Conservation (phyloP, 106 monocot genomes). For the Dendrobium officinale region DNA sequence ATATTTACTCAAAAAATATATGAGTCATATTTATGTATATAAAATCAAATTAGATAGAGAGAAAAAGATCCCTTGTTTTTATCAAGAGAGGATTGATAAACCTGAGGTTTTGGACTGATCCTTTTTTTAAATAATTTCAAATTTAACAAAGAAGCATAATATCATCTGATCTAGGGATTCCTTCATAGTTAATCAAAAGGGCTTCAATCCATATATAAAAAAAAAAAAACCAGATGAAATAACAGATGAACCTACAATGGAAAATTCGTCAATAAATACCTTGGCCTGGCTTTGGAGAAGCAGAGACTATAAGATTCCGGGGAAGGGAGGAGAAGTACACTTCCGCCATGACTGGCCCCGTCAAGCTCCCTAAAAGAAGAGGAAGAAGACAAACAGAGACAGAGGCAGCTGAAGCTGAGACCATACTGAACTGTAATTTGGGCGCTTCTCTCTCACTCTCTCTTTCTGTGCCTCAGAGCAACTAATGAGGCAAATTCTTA, state of each 20-base stretch:
- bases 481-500: no score
- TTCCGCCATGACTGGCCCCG: background rate
- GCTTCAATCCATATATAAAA: background rate
- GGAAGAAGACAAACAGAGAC: background rate
- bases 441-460: background rate
- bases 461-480: no score
- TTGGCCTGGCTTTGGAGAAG: conserved; percentile 51
- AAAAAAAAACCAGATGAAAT: background rate
- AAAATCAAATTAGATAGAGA: no score
- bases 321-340: conserved; percentile 36
- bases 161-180: background rate
- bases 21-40: no score
- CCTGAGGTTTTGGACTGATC: no score
- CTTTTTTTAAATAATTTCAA: no score
- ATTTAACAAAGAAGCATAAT: background rate
- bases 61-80: no score
- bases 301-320: conserved; percentile 35
- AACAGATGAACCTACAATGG: background rate
- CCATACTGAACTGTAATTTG: background rate
- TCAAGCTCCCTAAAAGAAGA: background rate
- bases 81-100: no score
- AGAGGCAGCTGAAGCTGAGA: background rate
- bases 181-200: background rate
- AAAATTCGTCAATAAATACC: conserved; percentile 12
- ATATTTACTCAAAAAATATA: no score